These are phyloP conservation scores for Populus tomentosa DNA, from an alignment of 441 rosid species.

Conservation along the genomic window DNA sequence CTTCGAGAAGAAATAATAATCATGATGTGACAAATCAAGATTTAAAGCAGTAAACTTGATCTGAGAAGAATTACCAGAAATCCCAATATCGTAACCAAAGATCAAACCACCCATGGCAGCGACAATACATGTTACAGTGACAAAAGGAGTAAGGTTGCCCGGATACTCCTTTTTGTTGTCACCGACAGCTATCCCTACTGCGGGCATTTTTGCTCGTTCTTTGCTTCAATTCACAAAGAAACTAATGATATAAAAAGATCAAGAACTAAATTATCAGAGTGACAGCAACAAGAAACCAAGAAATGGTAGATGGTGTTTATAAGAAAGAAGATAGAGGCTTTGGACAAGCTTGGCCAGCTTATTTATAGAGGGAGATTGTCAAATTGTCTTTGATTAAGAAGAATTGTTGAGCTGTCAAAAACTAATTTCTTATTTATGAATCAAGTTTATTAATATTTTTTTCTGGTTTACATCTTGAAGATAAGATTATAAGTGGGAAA, in stretches of 20 bases:
- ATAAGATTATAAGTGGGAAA: background rate
- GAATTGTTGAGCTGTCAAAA: constrained; percentile 24
- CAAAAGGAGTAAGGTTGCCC: constrained; percentile 77
- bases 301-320: background rate
- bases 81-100: constrained; percentile 92
- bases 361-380: constrained; percentile 25
- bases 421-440: background rate
- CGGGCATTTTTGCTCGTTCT: constrained; percentile 46
- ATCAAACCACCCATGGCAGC: constrained; percentile 98
- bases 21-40: background rate
- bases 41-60: background rate
- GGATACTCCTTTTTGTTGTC: constrained; percentile 52
- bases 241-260: background rate
- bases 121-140: constrained; percentile 67
- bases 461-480: background rate
- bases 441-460: background rate
- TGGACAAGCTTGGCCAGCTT: background rate
- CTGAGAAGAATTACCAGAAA: constrained; percentile 50
- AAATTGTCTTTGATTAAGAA: background rate
- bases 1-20: too few relatives aligned
- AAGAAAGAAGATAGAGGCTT: constrained; percentile 5
- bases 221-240: constrained; percentile 3
- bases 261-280: background rate
- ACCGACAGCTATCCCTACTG: constrained; percentile 46
- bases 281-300: background rate